phyloP scores from a whole-genome alignment of 75 land plant genomes.

The Cupressus sempervirens region DNA sequence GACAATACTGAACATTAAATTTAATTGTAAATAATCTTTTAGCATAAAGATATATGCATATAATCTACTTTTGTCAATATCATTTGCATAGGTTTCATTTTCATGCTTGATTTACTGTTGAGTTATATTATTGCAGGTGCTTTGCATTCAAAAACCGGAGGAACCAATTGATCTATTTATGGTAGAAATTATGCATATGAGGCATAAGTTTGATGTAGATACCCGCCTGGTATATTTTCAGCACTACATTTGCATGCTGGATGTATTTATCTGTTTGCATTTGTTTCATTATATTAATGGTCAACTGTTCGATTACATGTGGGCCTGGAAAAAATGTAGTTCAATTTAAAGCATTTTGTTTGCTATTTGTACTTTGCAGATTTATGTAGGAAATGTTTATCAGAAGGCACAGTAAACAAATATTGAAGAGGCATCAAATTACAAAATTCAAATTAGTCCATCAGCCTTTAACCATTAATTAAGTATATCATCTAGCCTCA shows the following conservation, averaged over 20 bases:
- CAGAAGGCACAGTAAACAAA: neutral
- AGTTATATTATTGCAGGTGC: constrained; percentile 51
- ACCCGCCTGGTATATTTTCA: constrained; percentile 73
- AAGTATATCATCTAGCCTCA: neutral
- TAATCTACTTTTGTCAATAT: neutral
- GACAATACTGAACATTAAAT: neutral
- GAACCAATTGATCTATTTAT: constrained; percentile 94
- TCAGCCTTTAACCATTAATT: neutral
- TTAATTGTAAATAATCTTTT: neutral
- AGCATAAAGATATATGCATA: neutral
- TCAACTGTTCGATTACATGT: neutral
- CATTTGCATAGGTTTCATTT: neutral
- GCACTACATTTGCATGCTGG: neutral
- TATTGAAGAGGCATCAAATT: neutral
- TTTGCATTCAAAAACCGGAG: constrained; percentile 85
- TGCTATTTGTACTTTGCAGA: neutral
- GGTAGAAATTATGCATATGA: constrained; percentile 99
- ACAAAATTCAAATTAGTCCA: neutral
- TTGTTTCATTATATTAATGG: neutral
- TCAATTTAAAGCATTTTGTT: neutral
- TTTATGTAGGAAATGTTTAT: neutral
- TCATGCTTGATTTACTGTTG: neutral
- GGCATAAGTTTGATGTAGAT: constrained; percentile 94
- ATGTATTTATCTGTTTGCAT: neutral
- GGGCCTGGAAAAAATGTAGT: neutral